Percentiles rank a stretch among this genome's conserved stretches.
phyloP scores from a whole-genome alignment of 306 rosid species.

The Dicorynia guianensis region DNA sequence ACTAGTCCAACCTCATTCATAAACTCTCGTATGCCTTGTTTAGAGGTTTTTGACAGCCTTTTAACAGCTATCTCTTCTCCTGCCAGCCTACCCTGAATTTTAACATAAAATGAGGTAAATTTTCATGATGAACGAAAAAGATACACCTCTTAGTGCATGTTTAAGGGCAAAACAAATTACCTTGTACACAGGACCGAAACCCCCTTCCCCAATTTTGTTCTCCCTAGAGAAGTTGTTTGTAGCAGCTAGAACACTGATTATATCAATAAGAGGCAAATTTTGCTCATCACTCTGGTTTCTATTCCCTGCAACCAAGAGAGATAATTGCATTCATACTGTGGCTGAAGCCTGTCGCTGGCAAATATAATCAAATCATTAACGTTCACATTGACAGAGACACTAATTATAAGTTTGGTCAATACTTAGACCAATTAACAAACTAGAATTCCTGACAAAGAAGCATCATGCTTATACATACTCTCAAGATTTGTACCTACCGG shows the following conservation, averaged over 20 bases:
- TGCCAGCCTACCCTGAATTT: slow-evolving; percentile 30
- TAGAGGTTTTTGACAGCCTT: slow-evolving; percentile 28
- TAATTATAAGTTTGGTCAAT: neutral
- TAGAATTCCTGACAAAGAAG: neutral
- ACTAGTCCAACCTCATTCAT: slow-evolving; percentile 28
- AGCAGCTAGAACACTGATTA: slow-evolving; percentile 41
- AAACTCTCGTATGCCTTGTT: slow-evolving; percentile 37
- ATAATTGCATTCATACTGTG: slow-evolving; percentile 2
- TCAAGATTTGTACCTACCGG: slow-evolving; percentile 11
- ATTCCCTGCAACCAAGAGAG: slow-evolving; percentile 16
- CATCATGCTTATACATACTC: neutral
- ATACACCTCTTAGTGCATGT: neutral
- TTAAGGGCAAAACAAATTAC: slow-evolving; percentile 27
- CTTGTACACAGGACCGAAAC: slow-evolving; percentile 63
- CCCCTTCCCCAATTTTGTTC: slow-evolving; percentile 59
- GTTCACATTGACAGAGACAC: neutral
- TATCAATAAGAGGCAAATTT: slow-evolving; percentile 40
- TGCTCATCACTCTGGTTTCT: slow-evolving; percentile 39
- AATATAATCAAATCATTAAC: neutral
- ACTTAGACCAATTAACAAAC: neutral
- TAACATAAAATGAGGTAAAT: too few species aligned
- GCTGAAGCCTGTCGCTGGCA: neutral
- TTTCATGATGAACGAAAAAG: too few species aligned
- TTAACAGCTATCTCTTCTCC: slow-evolving; percentile 41
- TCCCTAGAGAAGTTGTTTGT: slow-evolving; percentile 44